Evolutionary conservation across 176 grass and related monocot genomes (phyloP).

Genomic region (Bothriochloa decipiens): DNA sequence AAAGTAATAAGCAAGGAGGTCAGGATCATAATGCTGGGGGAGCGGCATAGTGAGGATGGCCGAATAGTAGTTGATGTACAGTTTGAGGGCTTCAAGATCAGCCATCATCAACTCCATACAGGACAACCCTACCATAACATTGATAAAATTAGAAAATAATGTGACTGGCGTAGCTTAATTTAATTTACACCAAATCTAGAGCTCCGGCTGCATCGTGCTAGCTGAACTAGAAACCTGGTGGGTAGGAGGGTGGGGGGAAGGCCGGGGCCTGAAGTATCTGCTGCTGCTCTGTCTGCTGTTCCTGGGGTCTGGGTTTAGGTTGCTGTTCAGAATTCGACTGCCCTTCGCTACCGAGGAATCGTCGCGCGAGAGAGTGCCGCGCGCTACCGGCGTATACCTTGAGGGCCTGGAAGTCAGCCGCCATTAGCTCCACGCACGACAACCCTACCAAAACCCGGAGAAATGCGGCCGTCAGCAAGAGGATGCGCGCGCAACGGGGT

Average conservation of each 20-base stretch:
- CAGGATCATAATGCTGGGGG: conserved; percentile 79
- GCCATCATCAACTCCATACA: conserved; percentile 86
- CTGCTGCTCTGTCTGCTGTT: conserved; percentile 27
- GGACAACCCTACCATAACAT: conserved; percentile 58
- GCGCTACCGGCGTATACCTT: conserved; percentile 70
- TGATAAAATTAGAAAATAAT: neutral
- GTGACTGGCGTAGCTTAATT: conserved; percentile 27
- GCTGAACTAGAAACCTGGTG: conserved; percentile 39
- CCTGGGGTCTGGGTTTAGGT: conserved; percentile 31
- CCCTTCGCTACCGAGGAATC: conserved; percentile 39
- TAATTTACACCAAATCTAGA: conserved; percentile 18
- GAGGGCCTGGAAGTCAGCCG: conserved; percentile 80
- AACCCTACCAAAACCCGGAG: conserved; percentile 29
- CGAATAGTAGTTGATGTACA: conserved; percentile 64
- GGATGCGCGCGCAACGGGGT: neutral
- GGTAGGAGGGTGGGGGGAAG: conserved; percentile 41
- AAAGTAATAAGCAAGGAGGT: conserved; percentile 70
- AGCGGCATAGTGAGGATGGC: conserved; percentile 62
- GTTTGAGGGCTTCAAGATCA: conserved; percentile 76
- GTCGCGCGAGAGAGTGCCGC: neutral
- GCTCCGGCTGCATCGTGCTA: neutral
- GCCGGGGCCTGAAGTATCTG: conserved; percentile 38
- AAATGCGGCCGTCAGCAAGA: conserved; percentile 30
- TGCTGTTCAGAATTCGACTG: conserved; percentile 4
- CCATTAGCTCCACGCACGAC: conserved; percentile 75